Base-by-base conservation (phyloP, 768 basidiomycete species). In the Xerocomellus amylosporus region DNA sequence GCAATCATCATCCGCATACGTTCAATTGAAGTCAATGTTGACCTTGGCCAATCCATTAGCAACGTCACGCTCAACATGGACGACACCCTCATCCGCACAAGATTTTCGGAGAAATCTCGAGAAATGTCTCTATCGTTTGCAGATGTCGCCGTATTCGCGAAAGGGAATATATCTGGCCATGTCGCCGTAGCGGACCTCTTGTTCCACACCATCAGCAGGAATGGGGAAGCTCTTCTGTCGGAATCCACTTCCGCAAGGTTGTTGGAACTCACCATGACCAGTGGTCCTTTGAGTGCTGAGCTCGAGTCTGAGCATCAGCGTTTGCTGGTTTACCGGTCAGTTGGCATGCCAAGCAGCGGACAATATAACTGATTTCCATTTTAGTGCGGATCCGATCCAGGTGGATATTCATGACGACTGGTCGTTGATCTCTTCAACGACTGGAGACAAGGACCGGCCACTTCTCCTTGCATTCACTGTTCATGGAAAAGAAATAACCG, bases 1-100 rank as follows among this genome's bases (percentile, higher is more conserved):
- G 72, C 79, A 2, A 67, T 91, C 24, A 74, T 94, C 14, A 62
- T 93, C 50, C 85, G 88, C 33, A 75, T 94, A 44, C 83, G 91
- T 20, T 80, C 79, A 45, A 82, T 94, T 50, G 80, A 81, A 31
- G 74, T 97, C 37, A 83, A 86, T 45, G 80, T 90, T 7, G 90
- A 97, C 65, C 81, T 98, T 26, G 92, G 92, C 8, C 88, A 90
- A 63, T 88, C 89, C 1, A 94, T 98, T 60, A 86, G 87, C 52
- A 78, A 77, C 28, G 74, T 89, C 45, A 81, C 79, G 28, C 74
- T 97, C 26, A 78, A 85, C 54, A 73, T 95, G 50, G 73, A 77
- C 22, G 77, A 88, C 46, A 77, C 85, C 9, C 73, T 87, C 20
- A 62, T 93, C 42, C 80, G 85, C 19, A 88, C 87, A 15, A 80